Evolutionary conservation across 1,284 basidiomycete species (phyloP).

Genomic region (Malassezia brasiliensis): DNA sequence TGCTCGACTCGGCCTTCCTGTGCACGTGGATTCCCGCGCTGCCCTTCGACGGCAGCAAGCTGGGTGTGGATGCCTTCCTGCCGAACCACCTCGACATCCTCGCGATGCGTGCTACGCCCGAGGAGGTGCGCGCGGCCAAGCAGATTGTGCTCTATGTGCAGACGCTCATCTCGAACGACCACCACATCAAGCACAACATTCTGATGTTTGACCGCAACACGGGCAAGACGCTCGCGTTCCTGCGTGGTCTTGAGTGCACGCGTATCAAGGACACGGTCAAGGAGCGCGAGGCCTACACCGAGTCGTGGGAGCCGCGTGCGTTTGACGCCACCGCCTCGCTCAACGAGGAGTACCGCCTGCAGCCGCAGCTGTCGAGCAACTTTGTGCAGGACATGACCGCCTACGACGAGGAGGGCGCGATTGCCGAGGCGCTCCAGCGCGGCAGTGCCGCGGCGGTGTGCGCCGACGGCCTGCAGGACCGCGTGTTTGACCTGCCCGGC

Average conservation of each 20-base stretch:
- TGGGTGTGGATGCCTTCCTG: conserved; percentile 18
- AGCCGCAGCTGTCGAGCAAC: background rate
- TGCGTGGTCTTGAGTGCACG: conserved; percentile 19
- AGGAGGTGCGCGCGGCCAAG: conserved; percentile 16
- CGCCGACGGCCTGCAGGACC: conserved; percentile 11
- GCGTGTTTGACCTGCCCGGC: conserved; percentile 11
- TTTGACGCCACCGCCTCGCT: conserved; percentile 2
- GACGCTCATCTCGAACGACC: conserved; percentile 13
- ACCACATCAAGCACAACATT: conserved; percentile 19
- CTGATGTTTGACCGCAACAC: conserved; percentile 19
- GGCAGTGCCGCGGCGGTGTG: background rate
- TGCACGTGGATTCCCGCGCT: conserved; percentile 20
- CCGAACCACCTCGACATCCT: conserved; percentile 17
- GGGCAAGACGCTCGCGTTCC: conserved; percentile 18
- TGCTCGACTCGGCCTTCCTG: conserved; percentile 20
- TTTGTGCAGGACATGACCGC: conserved; percentile 6
- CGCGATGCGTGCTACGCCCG: conserved; percentile 14
- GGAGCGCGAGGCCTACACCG: conserved; percentile 15
- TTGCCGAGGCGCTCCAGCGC: conserved; percentile 3
- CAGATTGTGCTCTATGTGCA: conserved; percentile 10
- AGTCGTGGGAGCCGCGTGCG: conserved; percentile 17
- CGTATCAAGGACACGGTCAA: conserved; percentile 19
- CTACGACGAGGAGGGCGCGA: conserved; percentile 6
- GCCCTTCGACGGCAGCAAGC: conserved; percentile 17
- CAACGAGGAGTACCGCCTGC: conserved; percentile 4